A percentile compares a stretch with the other conserved stretches of the same genome.
Conservation (phyloP, 495 filamentous ascomycete species). For the Penicillium paxilli region DNA sequence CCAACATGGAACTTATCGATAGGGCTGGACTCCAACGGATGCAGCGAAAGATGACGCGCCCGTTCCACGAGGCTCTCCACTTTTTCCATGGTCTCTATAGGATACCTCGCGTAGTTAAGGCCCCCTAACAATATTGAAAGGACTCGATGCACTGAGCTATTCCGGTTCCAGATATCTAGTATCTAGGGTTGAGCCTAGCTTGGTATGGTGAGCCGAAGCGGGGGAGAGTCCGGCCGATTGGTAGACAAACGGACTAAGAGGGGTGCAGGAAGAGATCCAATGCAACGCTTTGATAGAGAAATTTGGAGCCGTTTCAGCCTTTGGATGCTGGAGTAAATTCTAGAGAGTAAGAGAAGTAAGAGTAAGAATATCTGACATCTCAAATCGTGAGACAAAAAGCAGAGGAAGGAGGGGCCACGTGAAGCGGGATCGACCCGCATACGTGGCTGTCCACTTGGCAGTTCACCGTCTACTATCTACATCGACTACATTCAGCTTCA, state of each 20-base stretch:
- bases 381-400: not conserved
- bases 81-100: not conserved
- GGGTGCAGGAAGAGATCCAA: not conserved
- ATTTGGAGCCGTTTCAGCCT: too few species aligned
- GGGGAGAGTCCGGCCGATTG: not conserved
- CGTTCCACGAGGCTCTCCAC: slow-evolving; percentile 21
- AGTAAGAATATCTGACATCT: not conserved
- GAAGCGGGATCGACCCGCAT: not conserved
- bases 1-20: slow-evolving; percentile 28
- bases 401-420: not conserved
- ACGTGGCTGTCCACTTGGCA: not conserved
- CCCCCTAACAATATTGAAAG: not conserved
- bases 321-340: not conserved
- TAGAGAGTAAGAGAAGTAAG: not conserved
- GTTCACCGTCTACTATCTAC: not conserved
- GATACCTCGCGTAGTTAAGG: not conserved
- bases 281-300: not conserved
- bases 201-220: not conserved
- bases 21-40: slow-evolving; percentile 5
- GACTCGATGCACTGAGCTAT: not conserved
- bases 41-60: slow-evolving; percentile 19
- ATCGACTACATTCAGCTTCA: too few species aligned
- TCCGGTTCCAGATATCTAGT: not conserved
- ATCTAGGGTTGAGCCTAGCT: not conserved
- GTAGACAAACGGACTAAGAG: not conserved